phyloP scores from a whole-genome alignment of 2,329 filamentous ascomycete species.

The Mollisia scopiformis region DNA sequence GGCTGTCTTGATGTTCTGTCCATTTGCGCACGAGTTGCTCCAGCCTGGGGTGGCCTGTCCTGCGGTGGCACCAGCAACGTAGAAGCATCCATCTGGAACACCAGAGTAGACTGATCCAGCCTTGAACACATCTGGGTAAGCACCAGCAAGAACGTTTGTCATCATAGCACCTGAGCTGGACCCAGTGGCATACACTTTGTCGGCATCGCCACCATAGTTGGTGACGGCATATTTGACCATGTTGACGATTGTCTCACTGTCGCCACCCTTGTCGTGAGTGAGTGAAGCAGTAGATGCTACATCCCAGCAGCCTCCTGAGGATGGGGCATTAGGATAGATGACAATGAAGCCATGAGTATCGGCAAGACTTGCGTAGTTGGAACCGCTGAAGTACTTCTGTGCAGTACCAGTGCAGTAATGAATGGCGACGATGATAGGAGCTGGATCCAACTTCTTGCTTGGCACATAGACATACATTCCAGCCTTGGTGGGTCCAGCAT shows the following conservation, averaged over 20 bases:
- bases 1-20: conserved; percentile 35
- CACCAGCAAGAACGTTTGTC: conserved; percentile 51
- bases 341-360: conserved; percentile 60
- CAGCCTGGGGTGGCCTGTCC: conserved; percentile 49
- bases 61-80: conserved; percentile 43
- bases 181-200: conserved; percentile 57
- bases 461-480: conserved; percentile 34
- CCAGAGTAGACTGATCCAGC: conserved; percentile 48
- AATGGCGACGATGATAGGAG: conserved; percentile 33
- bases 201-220: conserved; percentile 53
- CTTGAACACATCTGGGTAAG: conserved; percentile 51
- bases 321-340: conserved; percentile 59
- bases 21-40: conserved; percentile 54
- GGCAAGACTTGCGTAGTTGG: conserved; percentile 54
- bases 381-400: conserved; percentile 29
- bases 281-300: conserved; percentile 52
- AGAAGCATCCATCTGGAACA: conserved; percentile 48
- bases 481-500: conserved; percentile 24
- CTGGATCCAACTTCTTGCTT: conserved; percentile 13
- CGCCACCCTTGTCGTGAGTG: conserved; percentile 58
- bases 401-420: conserved; percentile 46
- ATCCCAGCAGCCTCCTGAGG: conserved; percentile 61
- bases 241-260: conserved; percentile 58
- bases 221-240: conserved; percentile 60
- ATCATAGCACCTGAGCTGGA: conserved; percentile 47